Base-by-base conservation (phyloP, 1,284 basidiomycete genomes). In the Porogramme epimiltina region DNA sequence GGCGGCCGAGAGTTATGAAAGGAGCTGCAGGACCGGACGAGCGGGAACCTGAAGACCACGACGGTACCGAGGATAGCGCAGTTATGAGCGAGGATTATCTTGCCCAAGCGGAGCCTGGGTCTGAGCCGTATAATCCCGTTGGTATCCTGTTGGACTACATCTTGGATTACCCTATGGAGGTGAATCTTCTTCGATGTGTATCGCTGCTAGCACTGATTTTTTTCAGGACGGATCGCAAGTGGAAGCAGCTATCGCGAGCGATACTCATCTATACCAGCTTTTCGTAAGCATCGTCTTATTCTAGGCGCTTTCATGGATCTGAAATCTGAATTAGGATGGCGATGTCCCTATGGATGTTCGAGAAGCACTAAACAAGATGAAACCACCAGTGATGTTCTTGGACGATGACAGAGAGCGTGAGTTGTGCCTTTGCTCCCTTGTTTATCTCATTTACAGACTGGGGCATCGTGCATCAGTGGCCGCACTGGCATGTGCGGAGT, bases 301-400 rank as follows among this genome's bases (percentile, higher is more conserved):
- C 33, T 2, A 18, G 15, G 2, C 10, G 4, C 44, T 45, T 10
- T 8, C 28, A 57, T n/a, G 20, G n/a, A 6, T n/a, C n/a, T n/a
- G n/a, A n/a, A n/a, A n/a, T 4, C 2, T 5, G 1, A 39, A 4
- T 6, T 16, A 62, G 54, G 52, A 49, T 9, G 51, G 46, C 18
- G 63, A 58, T 0, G 40, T 61, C 16, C 61, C 61, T 0, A 37
- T 56, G 1, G 59, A 66, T 36, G 57, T 66, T n/a, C 48, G 39
- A 3, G 46, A 24, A 3, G 58, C 58, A 11, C 48, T 64, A 11
- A 26, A 56, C 5, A 51, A 53, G 9, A 1, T 56, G 31, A 39
- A 45, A 10, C 64, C 64, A 1, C 46, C 51, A 0, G 54, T 66
- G 4, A 52, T 64, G 39, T 61, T 64, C n/a, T 46, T 60, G 11